phyloP scores from a whole-genome alignment of 345 rosid species.

The Gossypium thurberi region DNA sequence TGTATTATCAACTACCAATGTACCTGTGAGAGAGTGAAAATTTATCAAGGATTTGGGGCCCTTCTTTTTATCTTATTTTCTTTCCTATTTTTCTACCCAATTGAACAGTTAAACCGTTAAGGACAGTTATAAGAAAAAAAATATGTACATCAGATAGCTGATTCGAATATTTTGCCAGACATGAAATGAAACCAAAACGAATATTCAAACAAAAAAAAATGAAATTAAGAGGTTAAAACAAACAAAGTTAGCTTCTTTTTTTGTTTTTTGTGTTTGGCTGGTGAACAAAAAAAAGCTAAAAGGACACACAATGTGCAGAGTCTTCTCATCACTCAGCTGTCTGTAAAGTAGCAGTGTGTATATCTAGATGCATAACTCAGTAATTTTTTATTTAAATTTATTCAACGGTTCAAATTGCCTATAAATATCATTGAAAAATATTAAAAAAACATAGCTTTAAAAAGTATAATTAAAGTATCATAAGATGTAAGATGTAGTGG shows the following conservation, averaged over 20 bases:
- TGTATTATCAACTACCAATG: conserved; percentile 11
- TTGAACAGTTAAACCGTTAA: not conserved
- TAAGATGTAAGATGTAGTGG: too few relatives aligned
- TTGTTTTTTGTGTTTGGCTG: not conserved
- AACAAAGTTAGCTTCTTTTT: not conserved
- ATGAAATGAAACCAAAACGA: not conserved
- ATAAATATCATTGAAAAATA: too few relatives aligned
- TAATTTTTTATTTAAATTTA: too few relatives aligned
- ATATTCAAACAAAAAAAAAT: not conserved
- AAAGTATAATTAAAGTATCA: too few relatives aligned
- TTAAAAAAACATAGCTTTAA: too few relatives aligned
- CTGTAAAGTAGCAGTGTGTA: too few relatives aligned
- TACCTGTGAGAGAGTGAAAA: conserved; percentile 25
- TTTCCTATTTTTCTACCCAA: not conserved
- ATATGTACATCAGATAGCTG: not conserved
- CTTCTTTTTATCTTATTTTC: not conserved
- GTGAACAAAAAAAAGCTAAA: too few relatives aligned
- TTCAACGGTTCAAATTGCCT: too few relatives aligned
- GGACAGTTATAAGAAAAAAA: not conserved
- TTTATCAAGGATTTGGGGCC: not conserved
- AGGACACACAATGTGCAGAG: too few relatives aligned
- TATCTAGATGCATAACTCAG: too few relatives aligned
- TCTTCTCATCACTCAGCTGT: too few relatives aligned
- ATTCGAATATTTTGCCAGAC: conserved; percentile 1
- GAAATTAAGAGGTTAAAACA: not conserved